phyloP scores from a whole-genome alignment of 2,329 filamentous ascomycete species.

The Scedosporium minutisporum region DNA sequence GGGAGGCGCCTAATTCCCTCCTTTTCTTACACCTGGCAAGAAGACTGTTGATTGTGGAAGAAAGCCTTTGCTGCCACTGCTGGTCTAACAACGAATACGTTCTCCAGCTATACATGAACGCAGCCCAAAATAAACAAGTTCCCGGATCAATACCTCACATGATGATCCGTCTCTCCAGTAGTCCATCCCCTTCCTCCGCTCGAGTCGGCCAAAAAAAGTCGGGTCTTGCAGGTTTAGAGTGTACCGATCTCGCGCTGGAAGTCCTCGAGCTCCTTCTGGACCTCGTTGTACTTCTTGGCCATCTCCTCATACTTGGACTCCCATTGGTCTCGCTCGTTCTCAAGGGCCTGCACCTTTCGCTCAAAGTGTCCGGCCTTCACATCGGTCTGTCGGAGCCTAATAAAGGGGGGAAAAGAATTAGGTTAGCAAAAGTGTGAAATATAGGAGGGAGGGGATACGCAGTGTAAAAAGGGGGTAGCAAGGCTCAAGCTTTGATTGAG shows the following conservation, averaged over 20 bases:
- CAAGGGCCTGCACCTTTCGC: constrained; percentile 96
- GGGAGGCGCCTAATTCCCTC: neutral
- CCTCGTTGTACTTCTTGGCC: constrained; percentile 72
- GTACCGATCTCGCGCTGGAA: constrained; percentile 88
- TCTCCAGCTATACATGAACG: neutral
- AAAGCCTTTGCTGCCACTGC: neutral
- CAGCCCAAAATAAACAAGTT: neutral
- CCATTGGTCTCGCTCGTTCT: constrained; percentile 86
- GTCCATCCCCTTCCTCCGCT: neutral
- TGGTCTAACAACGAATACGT: neutral
- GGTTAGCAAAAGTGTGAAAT: neutral
- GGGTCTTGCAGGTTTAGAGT: constrained; percentile 53
- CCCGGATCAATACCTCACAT: neutral
- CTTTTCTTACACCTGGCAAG: neutral
- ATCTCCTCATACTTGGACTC: constrained; percentile 98
- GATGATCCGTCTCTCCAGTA: neutral
- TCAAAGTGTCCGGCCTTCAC: constrained; percentile 99
- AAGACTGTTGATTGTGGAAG: neutral
- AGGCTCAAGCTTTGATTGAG: neutral
- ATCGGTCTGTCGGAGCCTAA: constrained; percentile 93
- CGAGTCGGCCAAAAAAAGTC: constrained; percentile 7
- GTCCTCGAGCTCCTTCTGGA: constrained; percentile 85
- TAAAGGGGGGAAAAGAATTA: neutral
- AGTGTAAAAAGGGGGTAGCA: neutral
- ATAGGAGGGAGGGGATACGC: neutral